Percentiles rank a stretch among this genome's conserved stretches.
Conservation (phyloP, 2,329 filamentous ascomycete species). For the Colletotrichum sp. region DNA sequence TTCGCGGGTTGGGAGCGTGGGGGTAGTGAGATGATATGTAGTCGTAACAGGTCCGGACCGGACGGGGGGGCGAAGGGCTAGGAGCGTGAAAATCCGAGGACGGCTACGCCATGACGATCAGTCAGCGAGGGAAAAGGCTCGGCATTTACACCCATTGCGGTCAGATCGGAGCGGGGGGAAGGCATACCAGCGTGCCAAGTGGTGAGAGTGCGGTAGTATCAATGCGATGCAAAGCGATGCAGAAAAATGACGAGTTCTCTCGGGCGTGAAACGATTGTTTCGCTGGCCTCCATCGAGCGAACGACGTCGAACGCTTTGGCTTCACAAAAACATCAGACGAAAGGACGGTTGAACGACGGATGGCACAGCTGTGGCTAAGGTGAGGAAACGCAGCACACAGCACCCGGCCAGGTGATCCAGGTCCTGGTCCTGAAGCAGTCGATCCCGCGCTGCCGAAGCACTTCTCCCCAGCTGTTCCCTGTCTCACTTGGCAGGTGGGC, state of each 20-base stretch:
- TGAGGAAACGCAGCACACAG: neutral
- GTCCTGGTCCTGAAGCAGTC: constrained; percentile 12
- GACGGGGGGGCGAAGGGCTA: constrained; percentile 16
- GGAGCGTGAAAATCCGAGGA: constrained; percentile 11
- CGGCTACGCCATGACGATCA: constrained; percentile 22
- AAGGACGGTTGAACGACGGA: neutral
- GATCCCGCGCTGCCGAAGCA: constrained; percentile 12
- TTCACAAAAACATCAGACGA: constrained; percentile 8
- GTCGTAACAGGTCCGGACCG: neutral
- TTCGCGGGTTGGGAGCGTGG: neutral
- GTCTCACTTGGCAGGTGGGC: constrained; percentile 7
- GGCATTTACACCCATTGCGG: constrained; percentile 6
- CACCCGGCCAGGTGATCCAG: constrained; percentile 8
- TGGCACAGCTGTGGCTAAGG: neutral
- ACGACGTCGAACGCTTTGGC: constrained; percentile 7
- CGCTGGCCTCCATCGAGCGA: constrained; percentile 8
- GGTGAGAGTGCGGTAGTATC: constrained; percentile 1
- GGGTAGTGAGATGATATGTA: constrained; percentile 17
- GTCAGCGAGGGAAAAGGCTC: constrained; percentile 19
- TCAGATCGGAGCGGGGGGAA: neutral
- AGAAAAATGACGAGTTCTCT: constrained; percentile 8
- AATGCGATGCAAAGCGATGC: constrained; percentile 21
- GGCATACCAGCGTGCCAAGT: constrained; percentile 7
- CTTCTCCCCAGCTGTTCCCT: neutral
- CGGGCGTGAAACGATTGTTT: constrained; percentile 16